Evolutionary conservation across 2,329 filamentous ascomycete genomes (phyloP).

Genomic region (Didymella arachidicola): DNA sequence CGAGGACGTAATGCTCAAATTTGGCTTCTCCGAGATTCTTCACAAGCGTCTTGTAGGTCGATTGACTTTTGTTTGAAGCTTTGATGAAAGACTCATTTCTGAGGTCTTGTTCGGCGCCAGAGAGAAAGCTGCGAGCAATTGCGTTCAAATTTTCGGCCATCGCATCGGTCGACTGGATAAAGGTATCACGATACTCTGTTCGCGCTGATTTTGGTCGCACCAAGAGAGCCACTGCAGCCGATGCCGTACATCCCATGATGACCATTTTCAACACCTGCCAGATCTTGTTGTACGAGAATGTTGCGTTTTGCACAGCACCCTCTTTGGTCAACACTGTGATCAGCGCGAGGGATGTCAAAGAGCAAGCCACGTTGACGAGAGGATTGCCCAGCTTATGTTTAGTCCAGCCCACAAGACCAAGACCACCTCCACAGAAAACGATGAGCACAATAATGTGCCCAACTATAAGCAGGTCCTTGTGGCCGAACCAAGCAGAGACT

Average conservation of each 20-base stretch:
- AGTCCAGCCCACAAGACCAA: conserved; percentile 88
- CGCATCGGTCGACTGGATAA: conserved; percentile 76
- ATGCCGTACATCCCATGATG: conserved; percentile 65
- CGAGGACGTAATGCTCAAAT: conserved; percentile 84
- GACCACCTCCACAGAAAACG: conserved; percentile 82
- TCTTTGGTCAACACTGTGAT: conserved; percentile 93
- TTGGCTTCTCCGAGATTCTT: conserved; percentile 85
- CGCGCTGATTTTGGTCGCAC: conserved; percentile 82
- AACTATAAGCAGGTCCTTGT: conserved; percentile 70
- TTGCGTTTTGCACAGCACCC: conserved; percentile 81
- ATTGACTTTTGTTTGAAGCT: conserved; percentile 69
- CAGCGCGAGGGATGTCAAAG: conserved; percentile 84
- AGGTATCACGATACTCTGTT: conserved; percentile 73
- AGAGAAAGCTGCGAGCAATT: conserved; percentile 84
- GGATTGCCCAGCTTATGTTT: conserved; percentile 82
- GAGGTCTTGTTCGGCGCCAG: conserved; percentile 80
- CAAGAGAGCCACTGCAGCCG: conserved; percentile 64
- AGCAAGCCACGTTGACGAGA: conserved; percentile 79
- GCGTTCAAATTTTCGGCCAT: conserved; percentile 82
- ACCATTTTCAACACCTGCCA: conserved; percentile 66
- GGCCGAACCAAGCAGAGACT: conserved; percentile 80
- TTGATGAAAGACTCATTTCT: conserved; percentile 69
- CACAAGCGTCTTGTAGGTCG: conserved; percentile 73
- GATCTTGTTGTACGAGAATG: conserved; percentile 85
- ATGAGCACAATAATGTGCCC: conserved; percentile 82